Conservation (phyloP, 176 grass and related monocot species). For the Musa schizocarpa region DNA sequence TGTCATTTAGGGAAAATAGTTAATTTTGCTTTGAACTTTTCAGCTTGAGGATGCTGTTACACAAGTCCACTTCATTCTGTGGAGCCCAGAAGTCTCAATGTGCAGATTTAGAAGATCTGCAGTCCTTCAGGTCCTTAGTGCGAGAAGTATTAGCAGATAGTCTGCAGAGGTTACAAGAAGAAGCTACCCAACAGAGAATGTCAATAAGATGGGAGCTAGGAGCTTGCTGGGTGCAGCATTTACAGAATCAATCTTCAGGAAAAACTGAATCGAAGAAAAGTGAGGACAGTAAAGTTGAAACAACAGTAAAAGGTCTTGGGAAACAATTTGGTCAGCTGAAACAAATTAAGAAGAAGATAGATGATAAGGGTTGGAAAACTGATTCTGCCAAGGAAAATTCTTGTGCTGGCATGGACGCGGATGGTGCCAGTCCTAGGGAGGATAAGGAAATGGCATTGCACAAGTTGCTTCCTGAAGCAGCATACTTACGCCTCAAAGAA, state of each 20-base stretch:
- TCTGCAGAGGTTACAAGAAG: slow-evolving; percentile 66
- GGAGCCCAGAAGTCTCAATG: slow-evolving; percentile 36
- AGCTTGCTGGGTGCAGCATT: slow-evolving; percentile 95
- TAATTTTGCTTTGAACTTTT: slow-evolving; percentile 20
- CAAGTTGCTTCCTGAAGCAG: slow-evolving; percentile 63
- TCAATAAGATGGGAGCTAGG: slow-evolving; percentile 95
- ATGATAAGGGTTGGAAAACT: slow-evolving; percentile 49
- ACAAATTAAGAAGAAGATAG: slow-evolving; percentile 89
- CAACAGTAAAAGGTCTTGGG: slow-evolving; percentile 83
- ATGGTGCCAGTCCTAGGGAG: slow-evolving; percentile 35
- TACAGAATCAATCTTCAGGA: slow-evolving; percentile 72
- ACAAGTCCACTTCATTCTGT: slow-evolving; percentile 41
- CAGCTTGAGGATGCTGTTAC: slow-evolving; percentile 95
- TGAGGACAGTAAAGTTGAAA: slow-evolving; percentile 55
- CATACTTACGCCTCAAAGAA: slow-evolving; percentile 69
- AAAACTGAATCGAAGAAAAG: slow-evolving; percentile 67
- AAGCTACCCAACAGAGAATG: slow-evolving; percentile 42
- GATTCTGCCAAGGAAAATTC: slow-evolving; percentile 38
- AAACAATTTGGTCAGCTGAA: slow-evolving; percentile 95
- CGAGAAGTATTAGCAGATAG: slow-evolving; percentile 61
- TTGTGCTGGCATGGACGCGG: slow-evolving; percentile 24
- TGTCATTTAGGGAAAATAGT: slow-evolving; percentile 17
- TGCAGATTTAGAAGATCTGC: slow-evolving; percentile 39
- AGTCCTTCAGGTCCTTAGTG: slow-evolving; percentile 38
- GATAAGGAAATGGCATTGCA: slow-evolving; percentile 47